Conservation (phyloP, 176 grass and related monocot genomes). For the Eleusine coracana region DNA sequence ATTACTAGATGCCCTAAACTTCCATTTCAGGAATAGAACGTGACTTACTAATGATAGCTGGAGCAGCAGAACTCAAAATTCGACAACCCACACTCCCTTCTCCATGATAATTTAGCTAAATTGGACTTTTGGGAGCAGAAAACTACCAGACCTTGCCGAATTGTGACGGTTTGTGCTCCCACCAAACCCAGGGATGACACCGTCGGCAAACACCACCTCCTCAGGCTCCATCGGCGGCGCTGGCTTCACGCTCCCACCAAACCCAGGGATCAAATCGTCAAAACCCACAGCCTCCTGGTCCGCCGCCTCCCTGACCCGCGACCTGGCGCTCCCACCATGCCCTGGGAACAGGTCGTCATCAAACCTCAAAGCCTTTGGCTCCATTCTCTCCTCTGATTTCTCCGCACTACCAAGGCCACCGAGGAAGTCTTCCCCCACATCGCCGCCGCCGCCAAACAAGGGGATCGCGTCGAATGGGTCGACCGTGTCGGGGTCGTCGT, state of each 20-base stretch:
- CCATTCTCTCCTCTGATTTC: constrained; percentile 8
- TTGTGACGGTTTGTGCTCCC: constrained; percentile 13
- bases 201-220: constrained; percentile 36
- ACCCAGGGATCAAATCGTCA: constrained; percentile 60
- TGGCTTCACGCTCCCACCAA: constrained; percentile 29
- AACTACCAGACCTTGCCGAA: constrained; percentile 7
- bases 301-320: constrained; percentile 5
- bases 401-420: constrained; percentile 42
- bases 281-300: constrained; percentile 22
- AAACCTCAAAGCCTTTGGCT: constrained; percentile 32
- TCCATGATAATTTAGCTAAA: neutral
- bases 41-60: neutral
- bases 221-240: constrained; percentile 8
- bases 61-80: neutral
- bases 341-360: constrained; percentile 61
- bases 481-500: constrained; percentile 37
- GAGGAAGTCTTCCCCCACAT: constrained; percentile 44
- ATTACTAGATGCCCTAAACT: neutral
- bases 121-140: neutral
- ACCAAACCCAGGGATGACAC: constrained; percentile 56
- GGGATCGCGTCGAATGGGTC: constrained; percentile 46
- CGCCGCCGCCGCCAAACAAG: constrained; percentile 48
- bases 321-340: constrained; percentile 42
- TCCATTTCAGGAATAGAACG: neutral
- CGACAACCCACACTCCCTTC: neutral